Conservation (phyloP, 2,329 filamentous ascomycete genomes). For the Colletotrichum sublineola region DNA sequence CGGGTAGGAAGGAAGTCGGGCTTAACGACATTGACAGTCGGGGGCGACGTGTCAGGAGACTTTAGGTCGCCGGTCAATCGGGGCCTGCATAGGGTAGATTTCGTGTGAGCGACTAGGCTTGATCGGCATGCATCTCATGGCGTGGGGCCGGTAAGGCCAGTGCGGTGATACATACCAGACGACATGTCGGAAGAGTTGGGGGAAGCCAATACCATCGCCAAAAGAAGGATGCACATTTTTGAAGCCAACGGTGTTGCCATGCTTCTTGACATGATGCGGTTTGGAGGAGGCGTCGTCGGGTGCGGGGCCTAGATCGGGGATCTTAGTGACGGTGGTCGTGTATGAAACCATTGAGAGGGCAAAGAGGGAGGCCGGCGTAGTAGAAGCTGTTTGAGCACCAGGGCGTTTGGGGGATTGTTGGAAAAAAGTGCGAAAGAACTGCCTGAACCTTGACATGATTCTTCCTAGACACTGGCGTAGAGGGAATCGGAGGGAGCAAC, state of each 20-base stretch:
- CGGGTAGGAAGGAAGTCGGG: constrained; percentile 76
- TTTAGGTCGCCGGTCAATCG: constrained; percentile 57
- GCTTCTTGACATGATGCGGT: constrained; percentile 62
- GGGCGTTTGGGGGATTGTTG: constrained; percentile 20
- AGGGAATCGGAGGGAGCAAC: neutral
- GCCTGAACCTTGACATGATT: constrained; percentile 34
- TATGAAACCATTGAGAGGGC: constrained; percentile 43
- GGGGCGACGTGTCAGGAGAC: constrained; percentile 72
- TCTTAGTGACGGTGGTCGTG: constrained; percentile 51
- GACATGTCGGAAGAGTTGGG: constrained; percentile 50
- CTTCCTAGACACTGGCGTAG: neutral
- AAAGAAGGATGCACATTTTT: constrained; percentile 66
- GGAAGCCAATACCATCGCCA: constrained; percentile 39
- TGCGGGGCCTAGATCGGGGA: constrained; percentile 51
- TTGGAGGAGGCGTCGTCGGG: constrained; percentile 60
- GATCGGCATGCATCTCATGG: neutral
- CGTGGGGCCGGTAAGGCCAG: neutral
- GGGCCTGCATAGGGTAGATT: constrained; percentile 47
- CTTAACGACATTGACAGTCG: constrained; percentile 75
- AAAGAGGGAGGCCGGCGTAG: constrained; percentile 30
- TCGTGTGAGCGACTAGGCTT: constrained; percentile 29
- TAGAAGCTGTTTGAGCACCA: constrained; percentile 36
- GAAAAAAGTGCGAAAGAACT: constrained; percentile 30
- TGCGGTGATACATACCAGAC: constrained; percentile 51
- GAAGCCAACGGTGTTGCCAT: constrained; percentile 59